Evolutionary conservation across 768 basidiomycete species (phyloP).

Genomic region (Tricholomella constricta): DNA sequence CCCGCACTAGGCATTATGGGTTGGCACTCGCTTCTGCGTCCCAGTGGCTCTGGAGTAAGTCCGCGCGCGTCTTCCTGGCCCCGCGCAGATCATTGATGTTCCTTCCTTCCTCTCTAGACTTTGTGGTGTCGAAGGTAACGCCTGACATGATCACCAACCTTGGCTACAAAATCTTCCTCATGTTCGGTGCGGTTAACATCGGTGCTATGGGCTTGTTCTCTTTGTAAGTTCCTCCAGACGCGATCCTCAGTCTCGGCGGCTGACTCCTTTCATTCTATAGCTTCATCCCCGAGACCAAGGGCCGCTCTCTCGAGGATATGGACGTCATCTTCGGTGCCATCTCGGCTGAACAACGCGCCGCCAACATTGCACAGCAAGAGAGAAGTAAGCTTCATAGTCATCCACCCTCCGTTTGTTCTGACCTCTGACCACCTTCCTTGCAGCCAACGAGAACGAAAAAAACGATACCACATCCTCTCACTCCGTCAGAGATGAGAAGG

Average conservation of each 20-base stretch:
- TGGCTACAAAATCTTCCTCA: slow-evolving; percentile 75
- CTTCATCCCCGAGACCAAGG: slow-evolving; percentile 64
- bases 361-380: slow-evolving; percentile 51
- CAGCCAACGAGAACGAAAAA: background rate
- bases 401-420: background rate
- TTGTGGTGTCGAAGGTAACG: slow-evolving; percentile 71
- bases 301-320: slow-evolving; percentile 55
- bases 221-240: slow-evolving; percentile 40
- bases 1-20: slow-evolving; percentile 80
- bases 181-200: slow-evolving; percentile 76
- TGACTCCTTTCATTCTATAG: slow-evolving; percentile 25
- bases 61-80: slow-evolving; percentile 16
- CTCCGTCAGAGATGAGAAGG: background rate
- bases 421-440: background rate
- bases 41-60: slow-evolving; percentile 80
- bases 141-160: slow-evolving; percentile 61
- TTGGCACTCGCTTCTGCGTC: slow-evolving; percentile 72
- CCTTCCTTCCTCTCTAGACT: slow-evolving; percentile 44
- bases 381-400: slow-evolving; percentile 24
- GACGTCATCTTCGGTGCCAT: slow-evolving; percentile 59
- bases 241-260: background rate
- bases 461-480: background rate
- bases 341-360: slow-evolving; percentile 51
- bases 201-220: slow-evolving; percentile 69
- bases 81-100: background rate